phyloP scores from a whole-genome alignment of 75 land plant species.

The Cryptomeria japonica region DNA sequence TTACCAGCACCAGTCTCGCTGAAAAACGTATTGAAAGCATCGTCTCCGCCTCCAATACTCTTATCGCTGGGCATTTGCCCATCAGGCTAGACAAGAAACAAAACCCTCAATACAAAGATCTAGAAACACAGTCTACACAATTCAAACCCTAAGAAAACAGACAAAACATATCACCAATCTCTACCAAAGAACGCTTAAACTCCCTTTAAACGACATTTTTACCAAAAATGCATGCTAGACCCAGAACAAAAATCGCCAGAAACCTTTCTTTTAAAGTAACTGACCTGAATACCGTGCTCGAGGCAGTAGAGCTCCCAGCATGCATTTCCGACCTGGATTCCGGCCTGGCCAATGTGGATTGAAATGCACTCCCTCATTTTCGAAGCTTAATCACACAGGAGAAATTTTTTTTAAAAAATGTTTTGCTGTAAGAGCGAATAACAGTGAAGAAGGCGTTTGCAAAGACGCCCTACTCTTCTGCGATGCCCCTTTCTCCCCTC shows the following conservation, averaged over 20 bases:
- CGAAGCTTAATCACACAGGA: neutral
- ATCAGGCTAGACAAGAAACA: neutral
- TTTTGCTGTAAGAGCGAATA: neutral
- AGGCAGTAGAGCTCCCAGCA: slow-evolving; percentile 31
- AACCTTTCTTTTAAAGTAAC: neutral
- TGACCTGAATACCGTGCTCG: slow-evolving; percentile 39
- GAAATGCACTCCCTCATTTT: neutral
- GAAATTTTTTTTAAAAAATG: neutral
- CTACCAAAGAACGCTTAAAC: too few relatives aligned
- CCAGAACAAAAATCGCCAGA: too few relatives aligned
- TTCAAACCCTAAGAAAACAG: too few relatives aligned
- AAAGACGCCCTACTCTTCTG: slow-evolving; percentile 25
- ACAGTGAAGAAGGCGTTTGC: slow-evolving; percentile 23
- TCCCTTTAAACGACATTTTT: too few relatives aligned
- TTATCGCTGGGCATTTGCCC: neutral
- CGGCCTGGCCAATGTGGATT: slow-evolving; percentile 11
- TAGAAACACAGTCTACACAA: too few relatives aligned
- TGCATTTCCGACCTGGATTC: slow-evolving; percentile 58
- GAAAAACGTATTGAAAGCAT: neutral
- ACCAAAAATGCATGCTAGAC: too few relatives aligned
- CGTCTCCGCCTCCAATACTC: neutral
- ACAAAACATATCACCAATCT: too few relatives aligned
- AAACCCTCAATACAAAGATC: too few relatives aligned
- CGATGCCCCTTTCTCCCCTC: too few relatives aligned
- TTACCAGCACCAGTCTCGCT: slow-evolving; percentile 39